These are phyloP conservation scores for Acacia melanoxylon DNA, from an alignment of 306 rosid genomes.

Conservation along the genomic window DNA sequence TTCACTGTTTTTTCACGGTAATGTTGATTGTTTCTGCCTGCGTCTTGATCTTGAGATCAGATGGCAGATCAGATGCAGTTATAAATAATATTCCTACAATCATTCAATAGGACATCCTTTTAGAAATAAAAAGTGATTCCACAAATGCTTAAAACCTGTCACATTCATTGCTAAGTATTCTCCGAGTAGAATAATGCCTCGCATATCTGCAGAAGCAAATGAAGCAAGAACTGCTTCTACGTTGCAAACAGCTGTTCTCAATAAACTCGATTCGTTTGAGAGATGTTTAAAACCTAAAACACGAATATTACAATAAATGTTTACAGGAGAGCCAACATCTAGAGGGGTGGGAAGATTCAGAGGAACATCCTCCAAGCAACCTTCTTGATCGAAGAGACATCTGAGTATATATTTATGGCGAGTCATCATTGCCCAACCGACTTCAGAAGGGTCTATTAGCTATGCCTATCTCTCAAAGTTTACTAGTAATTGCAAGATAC, in stretches of 20 bases:
- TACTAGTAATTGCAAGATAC: conserved; percentile 50
- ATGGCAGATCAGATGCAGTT: background rate
- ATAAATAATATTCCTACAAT: background rate
- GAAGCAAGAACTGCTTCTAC: background rate
- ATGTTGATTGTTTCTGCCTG: background rate
- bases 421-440: background rate
- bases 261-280: background rate
- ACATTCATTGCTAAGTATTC: background rate
- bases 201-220: background rate
- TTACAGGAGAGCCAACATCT: background rate
- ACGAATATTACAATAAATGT: background rate
- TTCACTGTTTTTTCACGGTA: background rate
- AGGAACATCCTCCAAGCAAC: background rate
- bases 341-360: conserved; percentile 1
- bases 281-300: background rate
- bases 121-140: background rate
- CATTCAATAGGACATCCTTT: background rate
- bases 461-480: conserved; percentile 39
- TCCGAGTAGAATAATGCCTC: background rate
- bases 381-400: background rate
- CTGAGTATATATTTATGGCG: background rate
- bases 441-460: background rate
- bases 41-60: background rate
- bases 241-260: background rate
- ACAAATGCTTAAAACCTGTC: background rate